Base-by-base conservation (phyloP, 2,329 filamentous ascomycete species). In the Sarocladium brachiariae region DNA sequence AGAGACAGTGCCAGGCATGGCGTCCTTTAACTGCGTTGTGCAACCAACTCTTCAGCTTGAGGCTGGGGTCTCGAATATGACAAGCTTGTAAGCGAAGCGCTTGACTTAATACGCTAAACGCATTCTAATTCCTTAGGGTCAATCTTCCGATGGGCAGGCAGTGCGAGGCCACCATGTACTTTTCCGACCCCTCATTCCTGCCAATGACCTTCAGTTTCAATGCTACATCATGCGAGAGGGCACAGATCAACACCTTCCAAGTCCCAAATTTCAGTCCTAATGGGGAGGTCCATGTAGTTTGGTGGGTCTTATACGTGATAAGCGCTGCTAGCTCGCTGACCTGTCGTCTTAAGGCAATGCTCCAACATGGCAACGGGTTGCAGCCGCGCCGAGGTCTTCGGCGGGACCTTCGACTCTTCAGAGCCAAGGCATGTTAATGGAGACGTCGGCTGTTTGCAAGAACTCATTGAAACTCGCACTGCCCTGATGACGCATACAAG, bases 171-270 rank as follows among this genome's bases (percentile, higher is more conserved):
- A 38, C 35, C n/a, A n/a, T 38, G 14, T 38, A 38, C 35, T 38
- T 38, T 38, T 16, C 35, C 19, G 19, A 38, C 19, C 35, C 35
- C 35, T 38, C 35, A 21, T 38, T 38, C 19, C 35, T 38, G 19
- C 35, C 35, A 38, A 38, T 38, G n/a, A 16, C 35, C 14, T 38
- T 38, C 35, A 38, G 35, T 21, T 38, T 38, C 35, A 38, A 38
- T 21, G 19, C 14, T 38, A 38, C 35, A 16, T 21, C 19, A 16
- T 38, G 35, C 35, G 35, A 38, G 19, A n/a, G 19, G 19, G 19
- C 14, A 21, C 35, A 38, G 19, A 38, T 38, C 35, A 38, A 38
- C 35, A 38, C 19, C 14, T 38, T 38, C 35, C 19, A 38, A 21
- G 35, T 38, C 14, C 35, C 35, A 21, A 38, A 21, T 21, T 38